Evolutionary conservation across 169 alveolate genomes (phyloP).

Genomic region (Plasmodium fragile): DNA sequence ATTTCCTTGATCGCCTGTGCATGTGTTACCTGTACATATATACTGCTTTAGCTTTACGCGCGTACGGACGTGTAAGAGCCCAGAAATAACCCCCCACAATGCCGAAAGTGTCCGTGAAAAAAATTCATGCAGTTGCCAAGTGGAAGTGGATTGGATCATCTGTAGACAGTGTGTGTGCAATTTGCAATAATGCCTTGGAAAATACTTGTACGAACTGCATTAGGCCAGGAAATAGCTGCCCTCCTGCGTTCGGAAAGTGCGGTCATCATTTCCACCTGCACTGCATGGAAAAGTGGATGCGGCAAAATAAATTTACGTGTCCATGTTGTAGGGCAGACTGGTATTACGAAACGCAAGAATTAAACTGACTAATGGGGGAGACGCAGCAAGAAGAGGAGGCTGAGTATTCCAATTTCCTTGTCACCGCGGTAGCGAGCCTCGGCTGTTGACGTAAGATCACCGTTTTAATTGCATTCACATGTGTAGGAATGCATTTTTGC

Average conservation of each 20-base stretch:
- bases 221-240: slow-evolving; percentile 87
- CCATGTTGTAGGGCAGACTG: slow-evolving; percentile 77
- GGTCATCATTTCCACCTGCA: slow-evolving; percentile 89
- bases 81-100: slow-evolving; percentile 11
- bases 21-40: background rate
- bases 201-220: slow-evolving; percentile 86
- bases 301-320: slow-evolving; percentile 48
- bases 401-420: background rate
- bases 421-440: background rate
- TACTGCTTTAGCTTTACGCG: background rate
- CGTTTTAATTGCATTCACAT: background rate
- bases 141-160: slow-evolving; percentile 86
- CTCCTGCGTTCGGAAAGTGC: slow-evolving; percentile 88
- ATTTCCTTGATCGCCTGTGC: background rate
- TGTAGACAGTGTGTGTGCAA: slow-evolving; percentile 87
- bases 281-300: slow-evolving; percentile 88
- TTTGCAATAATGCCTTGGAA: slow-evolving; percentile 86
- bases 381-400: background rate
- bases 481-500: background rate
- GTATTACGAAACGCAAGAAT: slow-evolving; percentile 53
- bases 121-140: slow-evolving; percentile 84
- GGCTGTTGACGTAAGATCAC: background rate
- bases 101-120: slow-evolving; percentile 84
- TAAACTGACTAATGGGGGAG: background rate
- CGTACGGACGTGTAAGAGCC: background rate